Conservation (phyloP, 306 rosid species). For the Oemleria cerasiformis region DNA sequence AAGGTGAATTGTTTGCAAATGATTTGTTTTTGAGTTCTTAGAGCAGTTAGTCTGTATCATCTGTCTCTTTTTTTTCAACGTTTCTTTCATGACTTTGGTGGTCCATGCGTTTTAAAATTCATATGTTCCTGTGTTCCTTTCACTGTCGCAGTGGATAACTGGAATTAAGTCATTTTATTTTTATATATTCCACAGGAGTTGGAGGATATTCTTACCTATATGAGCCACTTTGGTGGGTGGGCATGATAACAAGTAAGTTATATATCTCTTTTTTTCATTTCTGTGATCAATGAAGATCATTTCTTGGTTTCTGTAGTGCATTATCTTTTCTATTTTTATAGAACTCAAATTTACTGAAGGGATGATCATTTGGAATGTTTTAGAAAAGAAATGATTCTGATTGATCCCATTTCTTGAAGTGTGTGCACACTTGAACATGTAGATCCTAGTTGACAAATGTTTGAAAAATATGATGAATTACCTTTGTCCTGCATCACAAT, state of each 20-base stretch:
- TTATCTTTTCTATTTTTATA: not conserved
- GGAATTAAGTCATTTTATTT: constrained; percentile 30
- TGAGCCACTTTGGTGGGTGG: constrained; percentile 99
- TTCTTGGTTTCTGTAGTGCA: constrained; percentile 4
- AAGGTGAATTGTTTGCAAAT: not conserved
- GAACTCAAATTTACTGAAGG: not conserved
- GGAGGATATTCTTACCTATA: constrained; percentile 99
- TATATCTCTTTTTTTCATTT: constrained; percentile 18
- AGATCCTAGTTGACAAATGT: not conserved
- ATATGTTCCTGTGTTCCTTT: constrained; percentile 11
- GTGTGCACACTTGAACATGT: not conserved
- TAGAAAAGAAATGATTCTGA: not conserved
- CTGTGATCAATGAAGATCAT: not conserved
- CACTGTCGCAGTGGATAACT: constrained; percentile 1
- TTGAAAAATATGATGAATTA: not conserved
- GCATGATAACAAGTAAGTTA: constrained; percentile 97
- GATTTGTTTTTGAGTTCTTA: not conserved
- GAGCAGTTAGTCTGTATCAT: not conserved
- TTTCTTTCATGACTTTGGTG: constrained; percentile 13
- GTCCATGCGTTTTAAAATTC: not conserved
- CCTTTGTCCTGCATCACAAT: not conserved
- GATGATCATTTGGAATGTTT: not conserved
- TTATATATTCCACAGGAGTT: constrained; percentile 55
- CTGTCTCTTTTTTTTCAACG: not conserved
- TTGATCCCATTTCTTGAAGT: not conserved